Percentiles rank a stretch among this genome's conserved stretches.
Evolutionary conservation across 2,329 filamentous ascomycete genomes (phyloP).

Genomic region (Colletotrichum orbiculare): DNA sequence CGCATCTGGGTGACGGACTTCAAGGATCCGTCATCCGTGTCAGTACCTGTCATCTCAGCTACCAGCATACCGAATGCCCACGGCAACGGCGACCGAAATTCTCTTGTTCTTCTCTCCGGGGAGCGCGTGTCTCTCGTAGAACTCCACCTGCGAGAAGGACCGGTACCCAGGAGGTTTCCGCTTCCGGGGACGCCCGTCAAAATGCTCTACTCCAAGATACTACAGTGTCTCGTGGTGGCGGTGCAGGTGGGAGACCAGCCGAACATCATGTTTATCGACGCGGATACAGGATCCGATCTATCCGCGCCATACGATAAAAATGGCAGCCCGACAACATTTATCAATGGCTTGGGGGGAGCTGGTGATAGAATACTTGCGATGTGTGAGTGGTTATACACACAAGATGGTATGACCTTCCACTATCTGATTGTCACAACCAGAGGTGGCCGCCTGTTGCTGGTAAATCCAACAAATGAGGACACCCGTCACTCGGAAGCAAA

Average conservation of each 20-base stretch:
- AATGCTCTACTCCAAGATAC: conserved; percentile 64
- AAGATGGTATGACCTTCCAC: conserved; percentile 67
- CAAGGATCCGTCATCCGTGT: conserved; percentile 55
- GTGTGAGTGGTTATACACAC: conserved; percentile 71
- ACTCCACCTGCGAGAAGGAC: conserved; percentile 56
- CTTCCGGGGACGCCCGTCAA: conserved; percentile 61
- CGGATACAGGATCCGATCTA: conserved; percentile 63
- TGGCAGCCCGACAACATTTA: conserved; percentile 56
- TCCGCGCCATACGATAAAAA: conserved; percentile 58
- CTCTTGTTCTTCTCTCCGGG: conserved; percentile 62
- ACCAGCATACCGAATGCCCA: conserved; percentile 55
- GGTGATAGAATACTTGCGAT: conserved; percentile 71
- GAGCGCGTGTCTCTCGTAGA: conserved; percentile 64
- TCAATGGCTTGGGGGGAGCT: conserved; percentile 65
- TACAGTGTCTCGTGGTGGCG: conserved; percentile 66
- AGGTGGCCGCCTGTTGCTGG: conserved; percentile 65
- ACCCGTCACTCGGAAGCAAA: conserved; percentile 38
- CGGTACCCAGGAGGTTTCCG: conserved; percentile 61
- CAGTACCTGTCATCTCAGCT: conserved; percentile 61
- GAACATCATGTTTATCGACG: conserved; percentile 67
- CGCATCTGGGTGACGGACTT: conserved; percentile 65
- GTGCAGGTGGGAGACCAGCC: conserved; percentile 55
- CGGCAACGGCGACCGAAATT: conserved; percentile 50
- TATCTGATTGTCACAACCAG: conserved; percentile 72
- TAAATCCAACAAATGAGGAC: conserved; percentile 44